Evolutionary conservation across 2,329 filamentous ascomycete genomes (phyloP), one percentile per base, ranked within the genome.

Genomic region (Calonectria pseudoturangicola): DNA sequence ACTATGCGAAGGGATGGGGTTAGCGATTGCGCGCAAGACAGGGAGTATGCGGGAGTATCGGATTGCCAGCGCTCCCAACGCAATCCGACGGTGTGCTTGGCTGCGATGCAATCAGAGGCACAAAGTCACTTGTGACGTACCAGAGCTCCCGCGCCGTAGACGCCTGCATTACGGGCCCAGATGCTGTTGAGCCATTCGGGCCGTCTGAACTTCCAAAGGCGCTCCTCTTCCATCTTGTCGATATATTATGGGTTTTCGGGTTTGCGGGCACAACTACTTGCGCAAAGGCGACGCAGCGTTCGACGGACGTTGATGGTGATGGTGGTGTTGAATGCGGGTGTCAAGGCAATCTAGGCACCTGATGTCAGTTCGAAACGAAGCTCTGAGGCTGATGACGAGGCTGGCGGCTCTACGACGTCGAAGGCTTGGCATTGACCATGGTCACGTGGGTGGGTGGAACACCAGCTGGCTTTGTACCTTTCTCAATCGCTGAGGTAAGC

Each of bases 111-210:
- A 9, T 28, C 43, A 12, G 48, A 47, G n/a, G 48, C 58, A n/a
- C n/a, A 30, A 27, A 13, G 15, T 33, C 25, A 41, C 13, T 60
- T 41, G 54, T 4, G 33, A 87, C 90, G 72, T 86, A 93, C 91
- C 84, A 93, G 81, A 77, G 89, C 91, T 75, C 92, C 92, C 60
- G 92, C 88, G 66, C 84, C 82, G 83, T 93, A 93, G 76, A 93
- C 88, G 70, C 92, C 92, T 21, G 89, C 86, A 77, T 92, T 92
- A 80, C 91, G 90, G 74, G 90, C 90, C 86, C 88, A 91, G 75
- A 88, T 87, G 83, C 88, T 92, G 85, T 91, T 92, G 70, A 92
- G 87, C 91, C 91, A 93, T 81, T 92, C 90, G 68, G 92, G 92
- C 87, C 86, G 89, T 83, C 87, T 83, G 81, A 93, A 93, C 86